Evolutionary conservation across 2,329 filamentous ascomycete species (phyloP).

Genomic region (Volutella citrinella): DNA sequence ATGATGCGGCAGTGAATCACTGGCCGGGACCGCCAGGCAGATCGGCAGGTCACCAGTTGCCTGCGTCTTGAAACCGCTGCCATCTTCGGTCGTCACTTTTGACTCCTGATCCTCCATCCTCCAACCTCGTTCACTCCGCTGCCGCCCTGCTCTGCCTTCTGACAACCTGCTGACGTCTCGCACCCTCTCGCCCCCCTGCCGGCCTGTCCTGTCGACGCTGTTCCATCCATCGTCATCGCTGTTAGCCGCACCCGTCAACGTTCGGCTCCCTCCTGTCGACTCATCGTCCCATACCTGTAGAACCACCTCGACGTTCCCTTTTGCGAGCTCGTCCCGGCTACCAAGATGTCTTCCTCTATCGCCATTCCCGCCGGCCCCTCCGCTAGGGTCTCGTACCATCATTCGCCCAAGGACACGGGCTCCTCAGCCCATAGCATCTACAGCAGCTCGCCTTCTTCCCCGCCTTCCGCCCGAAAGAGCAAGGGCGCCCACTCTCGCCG

Average conservation of each 20-base stretch:
- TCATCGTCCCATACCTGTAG: conserved; percentile 5
- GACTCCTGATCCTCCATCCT: conserved; percentile 3
- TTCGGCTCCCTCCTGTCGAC: too few species aligned
- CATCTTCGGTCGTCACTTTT: conserved; percentile 14
- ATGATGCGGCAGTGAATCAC: conserved; percentile 31
- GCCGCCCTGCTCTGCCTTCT: too few species aligned
- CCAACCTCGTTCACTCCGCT: conserved; percentile 1
- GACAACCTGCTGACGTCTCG: too few species aligned
- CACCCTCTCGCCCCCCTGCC: too few species aligned
- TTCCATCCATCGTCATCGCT: too few species aligned
- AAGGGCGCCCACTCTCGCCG: conserved; percentile 53
- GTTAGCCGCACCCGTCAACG: too few species aligned
- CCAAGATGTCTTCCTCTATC: conserved; percentile 66
- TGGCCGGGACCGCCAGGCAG: conserved; percentile 17
- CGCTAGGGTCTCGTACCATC: conserved; percentile 33
- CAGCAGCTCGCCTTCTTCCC: conserved; percentile 46
- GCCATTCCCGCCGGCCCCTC: conserved; percentile 55
- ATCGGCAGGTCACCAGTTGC: conserved; percentile 23
- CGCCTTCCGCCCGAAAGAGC: conserved; percentile 48
- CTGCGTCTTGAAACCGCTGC: conserved; percentile 20
- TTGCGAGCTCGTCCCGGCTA: too few species aligned
- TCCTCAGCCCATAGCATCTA: conserved; percentile 44
- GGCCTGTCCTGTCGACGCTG: too few species aligned
- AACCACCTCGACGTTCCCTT: too few species aligned
- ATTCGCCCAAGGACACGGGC: conserved; percentile 42